Conservation (phyloP, 768 basidiomycete genomes). For the Mycena latifolia region DNA sequence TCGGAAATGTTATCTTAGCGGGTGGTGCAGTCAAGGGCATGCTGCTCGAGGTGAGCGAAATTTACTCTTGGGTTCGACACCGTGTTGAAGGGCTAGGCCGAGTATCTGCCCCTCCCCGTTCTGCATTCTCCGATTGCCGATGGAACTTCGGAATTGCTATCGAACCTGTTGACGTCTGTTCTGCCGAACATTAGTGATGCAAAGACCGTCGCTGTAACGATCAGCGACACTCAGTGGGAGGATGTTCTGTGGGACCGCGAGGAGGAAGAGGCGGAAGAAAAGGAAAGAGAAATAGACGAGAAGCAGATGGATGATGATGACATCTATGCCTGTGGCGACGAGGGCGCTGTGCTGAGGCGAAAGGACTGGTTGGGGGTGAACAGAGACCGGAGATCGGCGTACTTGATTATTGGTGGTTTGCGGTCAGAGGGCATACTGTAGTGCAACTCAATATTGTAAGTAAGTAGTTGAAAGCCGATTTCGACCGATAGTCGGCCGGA, state of each 20-base stretch:
- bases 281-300: constrained; percentile 41
- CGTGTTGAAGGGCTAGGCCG: constrained; percentile 62
- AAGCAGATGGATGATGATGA: constrained; percentile 59
- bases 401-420: constrained; percentile 81
- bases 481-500: constrained; percentile 10
- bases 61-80: constrained; percentile 11
- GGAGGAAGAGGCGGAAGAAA: constrained; percentile 60
- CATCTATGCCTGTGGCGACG: constrained; percentile 73
- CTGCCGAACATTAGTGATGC: constrained; percentile 81
- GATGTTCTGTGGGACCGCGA: constrained; percentile 85
- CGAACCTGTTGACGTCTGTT: constrained; percentile 80
- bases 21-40: constrained; percentile 87
- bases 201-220: constrained; percentile 81
- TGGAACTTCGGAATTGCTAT: constrained; percentile 79
- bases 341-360: constrained; percentile 57
- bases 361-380: constrained; percentile 86
- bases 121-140: constrained; percentile 74
- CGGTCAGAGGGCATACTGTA: constrained; percentile 77
- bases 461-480: background rate
- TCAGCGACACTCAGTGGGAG: constrained; percentile 84
- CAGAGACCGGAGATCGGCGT: constrained; percentile 84
- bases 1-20: constrained; percentile 81
- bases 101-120: constrained; percentile 83
- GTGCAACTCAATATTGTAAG: no score
- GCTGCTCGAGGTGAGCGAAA: constrained; percentile 76